These are phyloP conservation scores for Lagenidium sp. DNA, from an alignment of 352 stramenopile genomes.

Conservation along the genomic window DNA sequence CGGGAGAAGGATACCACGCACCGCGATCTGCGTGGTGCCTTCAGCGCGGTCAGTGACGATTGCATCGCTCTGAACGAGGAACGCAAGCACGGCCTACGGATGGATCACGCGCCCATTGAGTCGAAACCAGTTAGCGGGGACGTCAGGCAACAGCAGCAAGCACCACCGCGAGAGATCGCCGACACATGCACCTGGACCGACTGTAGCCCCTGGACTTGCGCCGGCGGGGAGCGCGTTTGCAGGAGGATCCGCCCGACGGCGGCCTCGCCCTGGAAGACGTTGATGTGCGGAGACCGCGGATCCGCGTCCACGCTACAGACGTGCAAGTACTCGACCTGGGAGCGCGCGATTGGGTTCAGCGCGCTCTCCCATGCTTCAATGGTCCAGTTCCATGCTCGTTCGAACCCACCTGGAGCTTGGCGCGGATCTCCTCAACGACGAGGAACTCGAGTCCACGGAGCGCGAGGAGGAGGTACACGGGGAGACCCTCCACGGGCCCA, in stretches of 20 bases:
- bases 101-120: neutral
- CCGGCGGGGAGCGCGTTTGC: constrained; percentile 35
- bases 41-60: constrained; percentile 37
- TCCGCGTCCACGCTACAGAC: constrained; percentile 64
- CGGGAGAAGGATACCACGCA: constrained; percentile 14
- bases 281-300: constrained; percentile 31
- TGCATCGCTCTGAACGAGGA: constrained; percentile 43
- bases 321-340: constrained; percentile 46
- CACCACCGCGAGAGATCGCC: neutral
- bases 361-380: too few relatives aligned
- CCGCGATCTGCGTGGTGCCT: constrained; percentile 51
- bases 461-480: constrained; percentile 69
- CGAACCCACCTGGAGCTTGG: constrained; percentile 45
- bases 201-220: constrained; percentile 36
- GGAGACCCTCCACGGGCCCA: constrained; percentile 3
- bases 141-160: neutral
- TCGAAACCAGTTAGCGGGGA: too few relatives aligned
- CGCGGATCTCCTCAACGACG: constrained; percentile 53
- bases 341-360: too few relatives aligned
- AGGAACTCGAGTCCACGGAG: constrained; percentile 69
- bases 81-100: constrained; percentile 31
- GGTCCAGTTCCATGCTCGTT: too few relatives aligned
- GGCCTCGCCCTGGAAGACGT: constrained; percentile 67
- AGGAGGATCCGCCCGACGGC: constrained; percentile 60
- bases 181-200: constrained; percentile 27